Evolutionary conservation across 139 green algal genomes (phyloP), one percentile per base, ranked within the genome.

Genomic region (Prasinococcaceae sp.): DNA sequence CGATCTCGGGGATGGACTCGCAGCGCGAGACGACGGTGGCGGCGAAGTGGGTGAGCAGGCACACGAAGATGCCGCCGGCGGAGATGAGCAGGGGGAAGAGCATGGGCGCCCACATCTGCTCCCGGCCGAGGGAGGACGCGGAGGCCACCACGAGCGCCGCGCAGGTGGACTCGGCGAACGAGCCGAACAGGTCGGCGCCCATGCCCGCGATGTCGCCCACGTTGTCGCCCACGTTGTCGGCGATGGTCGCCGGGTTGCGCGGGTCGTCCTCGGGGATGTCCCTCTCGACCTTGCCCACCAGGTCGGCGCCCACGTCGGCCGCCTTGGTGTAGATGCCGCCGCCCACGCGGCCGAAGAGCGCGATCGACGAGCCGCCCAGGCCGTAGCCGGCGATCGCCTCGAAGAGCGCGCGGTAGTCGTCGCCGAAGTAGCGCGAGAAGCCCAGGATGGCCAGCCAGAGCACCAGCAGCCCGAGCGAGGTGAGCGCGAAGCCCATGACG

Each of bases 251-350:
- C 32, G 8, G 84, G 78, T 95, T 95, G 41, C 86, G 69, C 12
- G 85, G 83, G 70, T 95, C 85, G 51, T 95, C 85, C 74, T 95
- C 86, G 5, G 8, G 60, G 27, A 69, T 69, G 38, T 43, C 32
- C 25, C 36, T 32, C 53, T 69, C 60, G 3, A 97, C 60, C 79
- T 97, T 97, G 61, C 89, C 89, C 25, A 96, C 89, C 32, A 97
- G 80, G 58, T 98, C 89, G 45, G 89, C 89, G 35, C 89, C 89
- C 14, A 98, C 89, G 48, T 98, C 89, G 47, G 89, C 89, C 35
- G 89, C 90, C 79, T 97, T 95, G 59, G 88, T 94, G 82, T 94
- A 94, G 67, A 95, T 95, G 55, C 88, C 89, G 49, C 89, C 89
- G 40, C 79, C 89, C 9, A 97, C 89, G 51, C 88, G 82, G 16